phyloP scores from a whole-genome alignment of 306 rosid genomes.

The Acacia acuminata region DNA sequence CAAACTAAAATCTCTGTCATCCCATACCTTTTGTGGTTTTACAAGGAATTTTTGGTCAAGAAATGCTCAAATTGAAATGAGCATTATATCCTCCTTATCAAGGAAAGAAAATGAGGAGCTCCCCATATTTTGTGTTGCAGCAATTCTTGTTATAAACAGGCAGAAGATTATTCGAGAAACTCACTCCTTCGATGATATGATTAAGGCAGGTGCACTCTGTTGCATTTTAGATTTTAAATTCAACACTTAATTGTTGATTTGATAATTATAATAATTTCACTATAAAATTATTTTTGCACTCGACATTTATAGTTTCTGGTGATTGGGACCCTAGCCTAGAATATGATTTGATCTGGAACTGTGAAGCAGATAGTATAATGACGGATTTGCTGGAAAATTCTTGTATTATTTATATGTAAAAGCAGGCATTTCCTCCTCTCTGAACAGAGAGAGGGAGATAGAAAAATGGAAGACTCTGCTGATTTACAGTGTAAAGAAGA shows the following conservation, averaged over 20 bases:
- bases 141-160: conserved; percentile 78
- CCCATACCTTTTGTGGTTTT: conserved; percentile 76
- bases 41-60: conserved; percentile 73
- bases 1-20: conserved; percentile 54
- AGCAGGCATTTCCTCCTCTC: background rate
- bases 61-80: conserved; percentile 48
- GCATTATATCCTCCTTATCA: conserved; percentile 53
- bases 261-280: background rate
- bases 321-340: background rate
- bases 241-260: background rate
- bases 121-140: conserved; percentile 84
- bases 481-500: background rate
- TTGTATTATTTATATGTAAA: background rate
- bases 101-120: conserved; percentile 70
- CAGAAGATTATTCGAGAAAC: conserved; percentile 81
- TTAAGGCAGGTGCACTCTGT: conserved; percentile 69
- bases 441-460: background rate
- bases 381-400: background rate
- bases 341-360: background rate
- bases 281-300: background rate
- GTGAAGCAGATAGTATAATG: background rate
- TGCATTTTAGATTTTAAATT: background rate
- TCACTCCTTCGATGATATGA: conserved; percentile 85
- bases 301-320: background rate
- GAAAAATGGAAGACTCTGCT: background rate